Percentiles rank a stretch among this genome's conserved stretches.
These are phyloP conservation scores for Aaosphaeria arxii DNA, from an alignment of 2,329 filamentous ascomycete genomes.

Conservation along the genomic window DNA sequence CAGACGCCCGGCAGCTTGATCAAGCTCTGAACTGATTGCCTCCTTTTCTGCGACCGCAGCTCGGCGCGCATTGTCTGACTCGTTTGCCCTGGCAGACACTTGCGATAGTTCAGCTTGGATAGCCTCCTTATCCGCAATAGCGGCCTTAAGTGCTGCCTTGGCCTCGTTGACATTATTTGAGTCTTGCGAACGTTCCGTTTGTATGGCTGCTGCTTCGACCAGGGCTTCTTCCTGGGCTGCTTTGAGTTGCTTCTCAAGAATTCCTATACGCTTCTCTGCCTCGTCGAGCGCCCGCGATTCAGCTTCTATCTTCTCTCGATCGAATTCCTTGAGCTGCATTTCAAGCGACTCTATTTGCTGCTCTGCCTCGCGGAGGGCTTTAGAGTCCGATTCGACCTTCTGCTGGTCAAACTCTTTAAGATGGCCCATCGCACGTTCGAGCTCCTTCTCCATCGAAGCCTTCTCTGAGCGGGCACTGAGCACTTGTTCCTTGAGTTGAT, in stretches of 20 bases:
- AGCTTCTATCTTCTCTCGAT: slow-evolving; percentile 29
- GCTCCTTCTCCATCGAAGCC: slow-evolving; percentile 32
- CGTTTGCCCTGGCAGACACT: slow-evolving; percentile 29
- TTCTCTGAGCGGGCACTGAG: slow-evolving; percentile 33
- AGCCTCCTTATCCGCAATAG: slow-evolving; percentile 30
- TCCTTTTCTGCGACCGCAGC: slow-evolving; percentile 28
- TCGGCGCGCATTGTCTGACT: slow-evolving; percentile 21
- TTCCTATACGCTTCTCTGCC: slow-evolving; percentile 18
- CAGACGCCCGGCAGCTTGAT: slow-evolving; percentile 30
- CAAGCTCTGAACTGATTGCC: slow-evolving; percentile 25
- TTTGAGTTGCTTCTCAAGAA: slow-evolving; percentile 18
- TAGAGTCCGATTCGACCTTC: slow-evolving; percentile 15
- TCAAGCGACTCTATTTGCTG: slow-evolving; percentile 19
- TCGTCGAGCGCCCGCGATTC: slow-evolving; percentile 31
- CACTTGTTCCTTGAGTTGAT: slow-evolving; percentile 41
- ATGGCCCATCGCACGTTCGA: slow-evolving; percentile 33
- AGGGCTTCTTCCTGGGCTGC: slow-evolving; percentile 28
- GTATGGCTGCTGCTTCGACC: slow-evolving; percentile 26
- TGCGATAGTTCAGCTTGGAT: slow-evolving; percentile 35
- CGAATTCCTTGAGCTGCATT: slow-evolving; percentile 18
- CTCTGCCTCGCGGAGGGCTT: slow-evolving; percentile 24
- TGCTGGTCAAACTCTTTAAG: slow-evolving; percentile 27
- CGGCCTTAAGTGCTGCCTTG: slow-evolving; percentile 35
- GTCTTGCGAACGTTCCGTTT: slow-evolving; percentile 35
- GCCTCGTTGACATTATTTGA: slow-evolving; percentile 22